phyloP scores from a whole-genome alignment of 148 eudicot species.

The Euryodendron excelsum region DNA sequence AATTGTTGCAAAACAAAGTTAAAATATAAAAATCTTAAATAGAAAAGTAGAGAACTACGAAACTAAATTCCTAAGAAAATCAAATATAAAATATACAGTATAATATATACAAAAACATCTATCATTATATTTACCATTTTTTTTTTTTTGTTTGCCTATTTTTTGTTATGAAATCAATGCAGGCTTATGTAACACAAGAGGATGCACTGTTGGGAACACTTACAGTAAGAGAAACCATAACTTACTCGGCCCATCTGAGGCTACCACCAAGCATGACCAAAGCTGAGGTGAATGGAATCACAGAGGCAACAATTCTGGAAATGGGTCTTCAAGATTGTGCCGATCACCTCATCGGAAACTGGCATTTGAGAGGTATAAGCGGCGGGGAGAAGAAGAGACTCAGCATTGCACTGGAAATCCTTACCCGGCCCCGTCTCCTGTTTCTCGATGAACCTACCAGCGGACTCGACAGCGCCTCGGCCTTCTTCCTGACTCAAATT shows the following conservation, averaged over 20 bases:
- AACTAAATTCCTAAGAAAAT: no score
- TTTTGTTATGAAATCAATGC: conserved; percentile 5
- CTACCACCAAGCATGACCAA: conserved; percentile 51
- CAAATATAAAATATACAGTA: no score
- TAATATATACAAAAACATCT: no score
- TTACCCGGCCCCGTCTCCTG: conserved; percentile 60
- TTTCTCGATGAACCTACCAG: conserved; percentile 90
- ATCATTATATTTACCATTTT: no score
- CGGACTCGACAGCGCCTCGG: conserved; percentile 85
- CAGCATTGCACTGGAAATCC: conserved; percentile 77
- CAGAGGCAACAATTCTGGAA: conserved; percentile 63
- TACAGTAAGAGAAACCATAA: conserved; percentile 65
- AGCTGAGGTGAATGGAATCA: conserved; percentile 46
- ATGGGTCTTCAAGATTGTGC: conserved; percentile 90
- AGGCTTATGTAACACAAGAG: conserved; percentile 91
- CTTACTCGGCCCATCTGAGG: conserved; percentile 71
- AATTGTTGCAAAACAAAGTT: no score
- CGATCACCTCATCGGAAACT: conserved; percentile 61
- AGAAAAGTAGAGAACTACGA: no score
- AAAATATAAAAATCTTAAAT: no score
- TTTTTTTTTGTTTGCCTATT: not conserved
- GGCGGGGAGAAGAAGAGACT: conserved; percentile 80
- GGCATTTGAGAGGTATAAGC: conserved; percentile 85
- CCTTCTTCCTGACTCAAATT: conserved; percentile 82
- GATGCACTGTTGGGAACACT: conserved; percentile 63